Percentiles rank a stretch among this genome's conserved stretches.
Evolutionary conservation across 768 basidiomycete species (phyloP).

Genomic region (Tylopilus felleus): DNA sequence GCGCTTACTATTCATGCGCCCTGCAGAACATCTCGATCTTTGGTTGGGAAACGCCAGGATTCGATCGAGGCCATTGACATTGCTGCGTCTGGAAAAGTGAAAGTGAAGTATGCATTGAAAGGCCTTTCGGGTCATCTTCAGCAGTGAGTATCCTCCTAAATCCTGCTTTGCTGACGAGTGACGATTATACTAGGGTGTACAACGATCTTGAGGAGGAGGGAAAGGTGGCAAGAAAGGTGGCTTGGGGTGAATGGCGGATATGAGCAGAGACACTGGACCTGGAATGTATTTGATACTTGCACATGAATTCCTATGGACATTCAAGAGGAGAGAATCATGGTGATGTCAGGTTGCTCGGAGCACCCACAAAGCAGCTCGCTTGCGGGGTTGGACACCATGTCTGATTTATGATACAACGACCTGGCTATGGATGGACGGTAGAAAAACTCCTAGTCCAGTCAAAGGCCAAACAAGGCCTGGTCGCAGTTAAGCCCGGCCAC

Average conservation of each 20-base stretch:
- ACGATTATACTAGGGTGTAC: slow-evolving; percentile 31
- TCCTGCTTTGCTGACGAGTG: not conserved
- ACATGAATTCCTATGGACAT: no score
- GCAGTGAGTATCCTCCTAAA: slow-evolving; percentile 37
- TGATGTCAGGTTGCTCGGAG: no score
- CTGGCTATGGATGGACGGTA: no score
- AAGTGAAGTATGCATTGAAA: slow-evolving; percentile 48
- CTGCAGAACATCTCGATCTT: slow-evolving; percentile 35
- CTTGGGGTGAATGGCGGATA: slow-evolving; percentile 27
- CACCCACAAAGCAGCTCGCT: no score
- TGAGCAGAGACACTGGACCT: not conserved
- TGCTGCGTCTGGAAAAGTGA: slow-evolving; percentile 68
- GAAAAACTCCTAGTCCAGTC: no score
- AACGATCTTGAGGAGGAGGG: slow-evolving; percentile 38
- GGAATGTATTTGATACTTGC: not conserved
- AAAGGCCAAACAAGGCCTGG: no score
- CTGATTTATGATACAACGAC: no score
- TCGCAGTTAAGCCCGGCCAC: no score
- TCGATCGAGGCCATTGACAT: slow-evolving; percentile 77
- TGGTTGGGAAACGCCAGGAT: slow-evolving; percentile 77
- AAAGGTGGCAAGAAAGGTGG: slow-evolving; percentile 41
- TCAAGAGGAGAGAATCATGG: no score
- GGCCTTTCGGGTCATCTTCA: slow-evolving; percentile 51
- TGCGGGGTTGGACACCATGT: no score
- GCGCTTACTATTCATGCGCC: not conserved